A percentile compares a stretch with the other conserved stretches of the same genome.
Evolutionary conservation across 768 basidiomycete species (phyloP).

Genomic region (Lanmaoa rubissima): DNA sequence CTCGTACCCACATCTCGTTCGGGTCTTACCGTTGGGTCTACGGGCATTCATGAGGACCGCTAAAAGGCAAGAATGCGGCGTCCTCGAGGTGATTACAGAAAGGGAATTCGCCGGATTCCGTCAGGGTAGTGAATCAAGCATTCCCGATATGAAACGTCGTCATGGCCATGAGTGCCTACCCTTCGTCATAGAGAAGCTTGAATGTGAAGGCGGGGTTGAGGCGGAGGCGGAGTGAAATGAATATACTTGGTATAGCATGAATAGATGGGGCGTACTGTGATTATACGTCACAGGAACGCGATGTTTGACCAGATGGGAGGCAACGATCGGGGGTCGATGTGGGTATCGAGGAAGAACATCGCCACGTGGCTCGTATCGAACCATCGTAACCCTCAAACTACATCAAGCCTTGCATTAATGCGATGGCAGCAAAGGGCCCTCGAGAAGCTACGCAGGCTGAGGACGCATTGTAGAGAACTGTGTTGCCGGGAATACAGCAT

Average conservation of each 20-base stretch:
- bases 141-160: constrained; percentile 14
- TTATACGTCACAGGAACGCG: constrained; percentile 32
- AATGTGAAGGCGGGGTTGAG: constrained; percentile 27
- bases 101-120: constrained; percentile 12
- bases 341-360: constrained; percentile 9
- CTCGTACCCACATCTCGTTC: constrained; percentile 15
- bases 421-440: neutral
- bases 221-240: constrained; percentile 28
- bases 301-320: constrained; percentile 1
- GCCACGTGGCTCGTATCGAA: constrained; percentile 3
- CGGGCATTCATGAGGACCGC: neutral
- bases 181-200: constrained; percentile 19
- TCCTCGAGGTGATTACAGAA: constrained; percentile 33
- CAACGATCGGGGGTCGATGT: constrained; percentile 22
- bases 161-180: constrained; percentile 3
- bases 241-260: constrained; percentile 2
- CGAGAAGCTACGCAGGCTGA: neutral
- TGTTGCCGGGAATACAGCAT: neutral
- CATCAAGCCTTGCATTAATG: constrained; percentile 1
- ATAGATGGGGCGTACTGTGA: neutral
- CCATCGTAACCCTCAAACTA: neutral
- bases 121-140: constrained; percentile 7
- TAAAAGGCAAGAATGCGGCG: constrained; percentile 20
- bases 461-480: neutral
- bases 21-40: neutral